Conservation (phyloP, 805 yeast genomes). For the Candida maris region DNA sequence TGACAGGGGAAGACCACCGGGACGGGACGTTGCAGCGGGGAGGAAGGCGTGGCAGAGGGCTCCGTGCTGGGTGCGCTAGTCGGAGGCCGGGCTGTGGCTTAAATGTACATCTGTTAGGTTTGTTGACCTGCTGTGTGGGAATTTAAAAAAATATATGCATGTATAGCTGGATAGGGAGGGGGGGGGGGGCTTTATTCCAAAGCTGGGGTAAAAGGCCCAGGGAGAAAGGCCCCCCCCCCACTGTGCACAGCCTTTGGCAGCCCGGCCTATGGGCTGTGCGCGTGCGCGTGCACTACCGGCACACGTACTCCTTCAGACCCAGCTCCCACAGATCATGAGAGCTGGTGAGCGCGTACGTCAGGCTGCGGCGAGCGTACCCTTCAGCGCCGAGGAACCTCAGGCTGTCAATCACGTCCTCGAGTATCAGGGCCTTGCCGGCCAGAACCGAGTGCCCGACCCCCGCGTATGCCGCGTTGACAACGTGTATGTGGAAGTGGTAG, state of each 20-base stretch:
- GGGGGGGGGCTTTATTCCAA: too few species aligned
- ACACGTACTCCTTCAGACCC: slow-evolving; percentile 21
- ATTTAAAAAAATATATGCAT: background rate
- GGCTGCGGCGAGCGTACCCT: slow-evolving; percentile 55
- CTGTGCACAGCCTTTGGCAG: background rate
- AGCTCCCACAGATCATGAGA: slow-evolving; percentile 68
- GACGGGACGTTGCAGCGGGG: too few species aligned
- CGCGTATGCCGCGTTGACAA: slow-evolving; percentile 67
- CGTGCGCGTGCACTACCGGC: background rate
- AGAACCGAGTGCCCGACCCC: slow-evolving; percentile 66
- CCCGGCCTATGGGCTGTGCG: too few species aligned
- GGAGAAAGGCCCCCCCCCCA: slow-evolving; percentile 4
- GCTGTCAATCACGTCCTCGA: slow-evolving; percentile 80
- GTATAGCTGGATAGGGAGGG: too few species aligned
- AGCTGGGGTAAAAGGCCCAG: too few species aligned
- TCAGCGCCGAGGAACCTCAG: slow-evolving; percentile 49
- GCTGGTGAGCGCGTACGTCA: slow-evolving; percentile 71
- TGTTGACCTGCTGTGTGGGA: background rate
- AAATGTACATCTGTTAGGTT: slow-evolving; percentile 1
- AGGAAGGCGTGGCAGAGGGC: too few species aligned
- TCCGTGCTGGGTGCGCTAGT: too few species aligned
- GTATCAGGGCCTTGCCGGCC: slow-evolving; percentile 74
- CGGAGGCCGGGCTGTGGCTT: too few species aligned
- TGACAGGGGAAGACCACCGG: too few species aligned
- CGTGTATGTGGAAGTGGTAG: slow-evolving; percentile 92